phyloP scores from a whole-genome alignment of 257 asterid species.

The Lavandula angustifolia region DNA sequence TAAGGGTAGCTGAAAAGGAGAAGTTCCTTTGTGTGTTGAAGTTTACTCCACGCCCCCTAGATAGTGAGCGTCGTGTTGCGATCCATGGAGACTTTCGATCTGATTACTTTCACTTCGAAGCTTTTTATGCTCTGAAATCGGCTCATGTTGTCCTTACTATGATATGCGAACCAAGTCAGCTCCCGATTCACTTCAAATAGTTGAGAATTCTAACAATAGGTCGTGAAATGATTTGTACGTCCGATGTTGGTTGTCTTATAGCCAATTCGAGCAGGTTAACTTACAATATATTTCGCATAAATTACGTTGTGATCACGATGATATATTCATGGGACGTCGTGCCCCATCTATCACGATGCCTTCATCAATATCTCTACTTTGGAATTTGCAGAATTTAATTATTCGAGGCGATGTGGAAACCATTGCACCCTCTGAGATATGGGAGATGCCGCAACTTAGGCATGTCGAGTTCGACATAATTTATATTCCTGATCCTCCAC shows the following conservation, averaged over 20 bases:
- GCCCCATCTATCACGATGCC: not conserved
- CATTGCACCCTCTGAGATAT: conserved; percentile 2
- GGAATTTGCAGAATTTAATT: conserved; percentile 12
- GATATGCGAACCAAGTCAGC: not conserved
- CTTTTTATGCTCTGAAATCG: not conserved
- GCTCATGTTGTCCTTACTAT: not conserved
- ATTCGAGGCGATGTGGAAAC: not conserved
- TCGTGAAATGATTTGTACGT: too few species aligned
- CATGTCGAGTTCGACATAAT: not conserved
- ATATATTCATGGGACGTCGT: not conserved
- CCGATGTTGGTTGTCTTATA: not conserved
- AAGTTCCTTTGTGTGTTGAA: conserved; percentile 3
- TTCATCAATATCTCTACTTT: not conserved
- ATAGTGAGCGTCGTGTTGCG: not conserved
- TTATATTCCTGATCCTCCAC: conserved; percentile 10
- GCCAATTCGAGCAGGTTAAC: not conserved
- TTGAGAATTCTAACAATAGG: too few species aligned
- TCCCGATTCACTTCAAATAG: too few species aligned
- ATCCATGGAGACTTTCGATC: not conserved
- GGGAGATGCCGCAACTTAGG: conserved; percentile 24
- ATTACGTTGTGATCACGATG: not conserved
- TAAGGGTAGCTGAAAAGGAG: not conserved
- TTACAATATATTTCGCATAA: not conserved
- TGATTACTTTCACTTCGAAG: not conserved
- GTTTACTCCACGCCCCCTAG: not conserved